phyloP scores from a whole-genome alignment of 1,284 basidiomycete species.

The Anthracocystis setariae region DNA sequence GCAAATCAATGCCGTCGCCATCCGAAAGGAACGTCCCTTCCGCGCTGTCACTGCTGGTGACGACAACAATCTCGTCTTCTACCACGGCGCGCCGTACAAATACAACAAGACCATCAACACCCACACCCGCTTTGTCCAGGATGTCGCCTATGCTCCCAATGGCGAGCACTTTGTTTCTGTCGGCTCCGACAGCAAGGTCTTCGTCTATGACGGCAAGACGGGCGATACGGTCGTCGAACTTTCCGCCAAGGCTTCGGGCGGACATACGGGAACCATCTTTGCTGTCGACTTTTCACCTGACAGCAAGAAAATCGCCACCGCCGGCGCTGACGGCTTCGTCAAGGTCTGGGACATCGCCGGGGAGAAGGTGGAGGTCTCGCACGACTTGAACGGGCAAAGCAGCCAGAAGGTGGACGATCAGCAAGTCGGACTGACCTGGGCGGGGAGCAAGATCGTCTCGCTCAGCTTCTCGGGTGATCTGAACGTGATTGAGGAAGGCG shows the following conservation, averaged over 20 bases:
- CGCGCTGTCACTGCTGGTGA: constrained; percentile 76
- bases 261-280: constrained; percentile 69
- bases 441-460: constrained; percentile 78
- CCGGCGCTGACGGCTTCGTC: constrained; percentile 84
- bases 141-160: constrained; percentile 80
- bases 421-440: constrained; percentile 86
- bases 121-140: constrained; percentile 93
- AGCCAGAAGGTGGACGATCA: constrained; percentile 71
- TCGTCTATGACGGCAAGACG: constrained; percentile 90
- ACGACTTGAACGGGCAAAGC: constrained; percentile 49
- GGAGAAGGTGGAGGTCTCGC: constrained; percentile 35
- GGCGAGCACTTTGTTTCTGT: constrained; percentile 80
- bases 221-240: constrained; percentile 74
- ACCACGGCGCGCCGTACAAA: constrained; percentile 75
- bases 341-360: constrained; percentile 57
- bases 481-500: constrained; percentile 71
- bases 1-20: constrained; percentile 90
- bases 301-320: constrained; percentile 79
- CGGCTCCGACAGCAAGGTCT: constrained; percentile 87
- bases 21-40: constrained; percentile 89
- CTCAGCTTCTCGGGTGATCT: constrained; percentile 85
- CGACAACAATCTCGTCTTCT: constrained; percentile 82
- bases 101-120: constrained; percentile 69
- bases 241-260: constrained; percentile 44
- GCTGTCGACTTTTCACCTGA: constrained; percentile 71